Conservation (phyloP, 2,329 filamentous ascomycete species). For the Sporothrix pseudoabietina region DNA sequence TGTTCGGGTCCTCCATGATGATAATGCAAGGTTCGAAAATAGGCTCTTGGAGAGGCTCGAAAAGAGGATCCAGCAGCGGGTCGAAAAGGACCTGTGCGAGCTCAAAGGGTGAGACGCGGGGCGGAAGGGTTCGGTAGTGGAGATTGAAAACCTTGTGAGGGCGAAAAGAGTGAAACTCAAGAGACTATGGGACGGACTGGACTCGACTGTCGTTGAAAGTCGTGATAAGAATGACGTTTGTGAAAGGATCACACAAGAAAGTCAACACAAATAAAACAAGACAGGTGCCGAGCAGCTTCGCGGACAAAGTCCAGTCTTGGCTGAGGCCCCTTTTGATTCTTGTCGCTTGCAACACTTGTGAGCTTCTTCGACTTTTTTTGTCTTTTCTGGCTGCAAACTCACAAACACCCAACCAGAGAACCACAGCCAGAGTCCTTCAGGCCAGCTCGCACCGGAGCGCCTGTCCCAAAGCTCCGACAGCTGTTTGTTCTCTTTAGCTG, state of each 20-base stretch:
- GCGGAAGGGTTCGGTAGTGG: not conserved
- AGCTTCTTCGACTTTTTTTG: not conserved
- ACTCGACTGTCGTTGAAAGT: not conserved
- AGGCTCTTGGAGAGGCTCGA: not conserved
- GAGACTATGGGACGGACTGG: not conserved
- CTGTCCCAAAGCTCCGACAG: not conserved
- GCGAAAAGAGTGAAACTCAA: not conserved
- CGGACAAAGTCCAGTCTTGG: not conserved
- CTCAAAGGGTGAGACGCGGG: constrained; percentile 5
- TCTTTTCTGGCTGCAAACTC: not conserved
- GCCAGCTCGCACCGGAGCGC: not conserved
- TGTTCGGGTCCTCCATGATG: not conserved
- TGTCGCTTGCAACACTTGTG: not conserved
- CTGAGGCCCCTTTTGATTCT: not conserved
- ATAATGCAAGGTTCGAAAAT: not conserved
- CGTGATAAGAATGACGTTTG: not conserved
- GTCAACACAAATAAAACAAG: not conserved
- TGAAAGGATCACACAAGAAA: not conserved
- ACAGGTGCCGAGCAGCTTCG: not conserved
- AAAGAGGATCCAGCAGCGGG: not conserved
- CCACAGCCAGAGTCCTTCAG: not conserved
- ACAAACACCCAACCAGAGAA: not conserved
- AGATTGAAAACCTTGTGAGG: not conserved
- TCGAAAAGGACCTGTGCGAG: not conserved
- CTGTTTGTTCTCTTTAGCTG: not conserved